Evolutionary conservation across 176 grass and related monocot species (phyloP).

Genomic region (barley (Hordeum vulgare)): MorexV3_pseudomolecules_assembly NC_058523.1:37692171-37692670

Average conservation of each 20-base stretch:
- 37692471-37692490: neutral
- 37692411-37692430: neutral
- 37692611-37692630: neutral
- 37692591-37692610: neutral
- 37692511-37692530: neutral
- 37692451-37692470: neutral
- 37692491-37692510: neutral
- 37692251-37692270: neutral
- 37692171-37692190: neutral
- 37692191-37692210: too few relatives aligned
- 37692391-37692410: neutral
- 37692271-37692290: neutral
- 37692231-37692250: neutral
- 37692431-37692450: neutral
- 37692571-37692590: neutral
- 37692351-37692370: neutral
- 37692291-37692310: neutral
- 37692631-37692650: neutral
- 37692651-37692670: neutral
- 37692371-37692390: neutral
- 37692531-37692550: neutral
- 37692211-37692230: neutral
- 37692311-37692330: neutral
- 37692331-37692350: neutral
- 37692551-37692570: neutral